phyloP scores from a whole-genome alignment of 2,329 filamentous ascomycete genomes.

The Pseudohalonectria lignicola region DNA sequence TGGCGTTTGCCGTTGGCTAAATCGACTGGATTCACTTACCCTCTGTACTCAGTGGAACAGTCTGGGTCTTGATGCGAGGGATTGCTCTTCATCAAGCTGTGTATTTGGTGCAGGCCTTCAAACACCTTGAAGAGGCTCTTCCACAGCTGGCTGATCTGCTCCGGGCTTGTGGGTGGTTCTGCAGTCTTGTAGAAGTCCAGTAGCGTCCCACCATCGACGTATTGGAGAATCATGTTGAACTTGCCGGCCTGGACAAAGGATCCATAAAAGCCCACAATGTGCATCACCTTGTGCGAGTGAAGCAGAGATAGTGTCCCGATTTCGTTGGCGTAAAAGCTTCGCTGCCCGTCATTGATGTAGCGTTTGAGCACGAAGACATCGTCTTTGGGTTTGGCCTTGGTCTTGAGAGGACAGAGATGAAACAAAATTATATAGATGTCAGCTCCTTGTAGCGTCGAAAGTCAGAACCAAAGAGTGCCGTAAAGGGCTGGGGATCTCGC shows the following conservation, averaged over 20 bases:
- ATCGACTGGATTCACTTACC: too few species aligned
- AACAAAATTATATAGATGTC: too few species aligned
- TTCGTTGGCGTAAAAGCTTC: not conserved
- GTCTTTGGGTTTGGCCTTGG: not conserved
- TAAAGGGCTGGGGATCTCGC: too few species aligned
- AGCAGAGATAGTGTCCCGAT: not conserved
- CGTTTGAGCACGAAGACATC: slow-evolving; percentile 7
- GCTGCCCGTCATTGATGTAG: slow-evolving; percentile 4
- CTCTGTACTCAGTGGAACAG: too few species aligned
- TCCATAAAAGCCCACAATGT: not conserved
- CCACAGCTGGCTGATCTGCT: not conserved
- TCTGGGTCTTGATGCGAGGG: too few species aligned
- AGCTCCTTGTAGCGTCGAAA: too few species aligned
- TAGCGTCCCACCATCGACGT: not conserved
- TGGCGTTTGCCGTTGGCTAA: too few species aligned
- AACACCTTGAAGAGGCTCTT: not conserved
- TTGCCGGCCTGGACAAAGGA: not conserved
- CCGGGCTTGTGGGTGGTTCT: not conserved
- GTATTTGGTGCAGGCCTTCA: slow-evolving; percentile 1
- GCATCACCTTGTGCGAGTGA: not conserved
- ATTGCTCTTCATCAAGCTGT: too few species aligned
- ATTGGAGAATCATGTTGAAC: not conserved
- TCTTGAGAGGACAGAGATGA: not conserved
- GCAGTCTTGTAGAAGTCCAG: not conserved
- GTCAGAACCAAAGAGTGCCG: too few species aligned